Base-by-base conservation (phyloP, 1,139 yeast genomes). In the Pichia sp. region DNA sequence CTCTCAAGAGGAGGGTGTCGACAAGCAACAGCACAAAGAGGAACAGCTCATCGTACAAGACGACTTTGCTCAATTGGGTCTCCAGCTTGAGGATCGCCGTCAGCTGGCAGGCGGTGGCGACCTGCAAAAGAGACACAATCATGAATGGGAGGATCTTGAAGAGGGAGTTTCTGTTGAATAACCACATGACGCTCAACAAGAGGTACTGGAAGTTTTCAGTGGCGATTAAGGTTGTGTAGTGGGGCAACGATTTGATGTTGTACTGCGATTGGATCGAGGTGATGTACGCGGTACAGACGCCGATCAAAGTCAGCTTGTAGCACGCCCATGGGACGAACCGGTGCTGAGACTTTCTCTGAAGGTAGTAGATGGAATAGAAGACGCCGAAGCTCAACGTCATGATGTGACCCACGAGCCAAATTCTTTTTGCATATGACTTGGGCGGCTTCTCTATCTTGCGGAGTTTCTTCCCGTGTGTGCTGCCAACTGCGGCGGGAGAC, bases 131-230 rank as follows among this genome's bases (percentile, higher is more conserved):
- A 13, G 92, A 76, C 51, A 85, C 72, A 51, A 82, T 64, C 59
- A 76, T 72, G 65, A 73, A 84, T 26, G 93, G 93, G 23, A 82
- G 58, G 49, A 86, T 62, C 66, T 86, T 86, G 70, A 82, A 84
- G n/a, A 80, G 69, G 1, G 90, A 83, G 59, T 78, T 75, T 69
- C 87, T 82, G 36, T 86, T 81, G 57, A 85, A 69, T 47, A 82
- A 66, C 92, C 92, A 86, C 38, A 81, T 70, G 2, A 68, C 34
- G 0, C 84, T 79, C 58, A 86, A 72, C 5, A 80, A 61, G 58
- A 82, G 69, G 63, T 78, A 80, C 66, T 86, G 93, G 73, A 84
- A 84, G 69, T 85, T 85, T 61, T 82, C 87, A 47, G 86, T 83
- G 16, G 88, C 80, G 50, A 85, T 62, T 65, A 87, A 73, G 10